A percentile compares a stretch with the other conserved stretches of the same genome.
These are phyloP conservation scores for Tolypocladium cylindrosporum DNA, from an alignment of 2,329 filamentous ascomycete genomes.

Conservation along the genomic window DNA sequence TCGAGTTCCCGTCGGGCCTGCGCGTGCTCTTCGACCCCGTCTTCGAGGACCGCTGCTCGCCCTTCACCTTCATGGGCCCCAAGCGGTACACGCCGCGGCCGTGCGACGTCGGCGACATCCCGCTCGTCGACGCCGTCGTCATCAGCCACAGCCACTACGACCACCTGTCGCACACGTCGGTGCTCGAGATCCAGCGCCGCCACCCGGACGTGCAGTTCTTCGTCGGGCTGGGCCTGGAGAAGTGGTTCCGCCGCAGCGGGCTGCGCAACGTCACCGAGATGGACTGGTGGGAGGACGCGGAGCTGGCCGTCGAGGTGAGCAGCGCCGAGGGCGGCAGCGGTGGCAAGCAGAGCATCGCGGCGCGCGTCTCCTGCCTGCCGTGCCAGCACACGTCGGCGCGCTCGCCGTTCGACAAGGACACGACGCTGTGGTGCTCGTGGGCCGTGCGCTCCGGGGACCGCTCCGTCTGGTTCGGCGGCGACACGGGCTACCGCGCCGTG, in stretches of 20 bases:
- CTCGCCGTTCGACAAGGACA: constrained; percentile 56
- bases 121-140: constrained; percentile 63
- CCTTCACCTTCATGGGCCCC: constrained; percentile 59
- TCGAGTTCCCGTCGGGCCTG: constrained; percentile 79
- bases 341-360: constrained; percentile 40
- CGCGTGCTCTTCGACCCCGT: constrained; percentile 91
- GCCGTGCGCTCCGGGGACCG: constrained; percentile 61
- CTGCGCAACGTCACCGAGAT: constrained; percentile 74
- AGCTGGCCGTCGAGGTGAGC: constrained; percentile 48
- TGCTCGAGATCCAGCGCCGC: constrained; percentile 57
- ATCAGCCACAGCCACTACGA: constrained; percentile 93
- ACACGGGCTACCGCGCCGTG: constrained; percentile 83
- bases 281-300: constrained; percentile 88
- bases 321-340: no score
- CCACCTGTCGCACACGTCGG: constrained; percentile 70
- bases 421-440: constrained; percentile 86
- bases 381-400: constrained; percentile 75
- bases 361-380: constrained; percentile 68
- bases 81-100: constrained; percentile 71
- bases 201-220: constrained; percentile 82
- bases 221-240: constrained; percentile 70
- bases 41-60: constrained; percentile 79
- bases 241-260: constrained; percentile 67
- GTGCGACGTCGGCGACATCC: constrained; percentile 69
- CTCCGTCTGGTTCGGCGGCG: constrained; percentile 81